Base-by-base conservation (phyloP, 139 green algal species). In the Zygnema cylindricum region DNA sequence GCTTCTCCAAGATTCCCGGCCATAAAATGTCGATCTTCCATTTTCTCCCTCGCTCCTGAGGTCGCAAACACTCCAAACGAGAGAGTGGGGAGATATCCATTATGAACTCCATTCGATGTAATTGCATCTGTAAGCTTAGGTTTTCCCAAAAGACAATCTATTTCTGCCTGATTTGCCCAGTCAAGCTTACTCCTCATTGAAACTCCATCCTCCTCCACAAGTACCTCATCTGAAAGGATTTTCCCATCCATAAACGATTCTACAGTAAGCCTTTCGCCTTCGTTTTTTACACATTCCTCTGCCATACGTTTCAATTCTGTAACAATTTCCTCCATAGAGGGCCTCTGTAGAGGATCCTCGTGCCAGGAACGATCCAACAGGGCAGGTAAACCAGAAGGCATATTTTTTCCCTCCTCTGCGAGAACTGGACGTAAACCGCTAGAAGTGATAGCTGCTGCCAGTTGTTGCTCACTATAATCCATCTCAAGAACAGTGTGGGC, bases 401-500 rank as follows among this genome's bases (percentile, higher is more conserved):
- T 3, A 32, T 32, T 30, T 42, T 22, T 11, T n/a, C 40, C 38
- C n/a, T 55, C 38, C 38, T 54, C 77, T n/a, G 40, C 1, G 49
- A 88, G 82, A 42, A 88, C 82, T 1, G 87, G 87, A 38, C 87
- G 82, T 54, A 91, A 82, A 21, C 81, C 81, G 16, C 87, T 40
- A 1, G 32, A 69, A 11, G 84, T 77, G 33, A 92, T 90, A 7
- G 88, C 88, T n/a, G 83, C 85, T 30, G 85, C 36, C 21, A 92
- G 75, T 32, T 86, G 36, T 85, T 92, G 88, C 33, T 92, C 69
- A 32, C 43, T 75, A 77, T 91, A 92, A 16, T 86, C 38, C 84
- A 92, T 90, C 78, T 92, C 88, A 32, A 92, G 49, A 21, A 92
- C 85, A 7, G 88, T 92, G 43, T 92, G 88, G n/a, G 63, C 79